These are phyloP conservation scores for Fusarium burgessii DNA, from an alignment of 2,329 filamentous ascomycete genomes.

Conservation along the genomic window DNA sequence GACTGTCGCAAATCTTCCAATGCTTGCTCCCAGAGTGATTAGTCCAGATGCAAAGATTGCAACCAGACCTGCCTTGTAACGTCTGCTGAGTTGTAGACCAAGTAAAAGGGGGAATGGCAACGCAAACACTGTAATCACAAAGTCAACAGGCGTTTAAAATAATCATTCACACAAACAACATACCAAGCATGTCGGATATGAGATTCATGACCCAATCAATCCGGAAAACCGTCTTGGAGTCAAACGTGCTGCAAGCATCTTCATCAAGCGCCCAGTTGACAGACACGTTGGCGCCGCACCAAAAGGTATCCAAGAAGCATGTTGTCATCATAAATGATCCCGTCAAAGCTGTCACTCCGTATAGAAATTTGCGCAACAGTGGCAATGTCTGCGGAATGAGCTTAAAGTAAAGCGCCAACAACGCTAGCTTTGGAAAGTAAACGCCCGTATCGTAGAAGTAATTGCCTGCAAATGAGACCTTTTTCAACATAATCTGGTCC, in stretches of 20 bases:
- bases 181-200: conserved; percentile 32
- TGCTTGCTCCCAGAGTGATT: conserved; percentile 36
- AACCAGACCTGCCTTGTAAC: conserved; percentile 31
- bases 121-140: conserved; percentile 12
- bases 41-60: conserved; percentile 36
- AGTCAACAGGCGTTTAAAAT: no score
- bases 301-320: conserved; percentile 48
- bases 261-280: conserved; percentile 46
- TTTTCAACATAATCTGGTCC: conserved; percentile 41
- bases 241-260: conserved; percentile 39
- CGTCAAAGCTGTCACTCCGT: conserved; percentile 40
- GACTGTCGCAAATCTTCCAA: conserved; percentile 35
- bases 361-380: conserved; percentile 39
- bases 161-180: no score
- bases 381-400: conserved; percentile 46
- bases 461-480: conserved; percentile 48
- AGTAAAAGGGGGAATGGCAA: conserved; percentile 33
- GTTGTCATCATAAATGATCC: conserved; percentile 41
- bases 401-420: conserved; percentile 48
- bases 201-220: conserved; percentile 50
- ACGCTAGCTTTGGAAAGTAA: conserved; percentile 47
- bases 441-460: conserved; percentile 50
- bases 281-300: conserved; percentile 46
- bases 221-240: conserved; percentile 45
- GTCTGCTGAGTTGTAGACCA: conserved; percentile 31